phyloP scores from a whole-genome alignment of 768 basidiomycete species.

The Butyriboletus loyo region DNA sequence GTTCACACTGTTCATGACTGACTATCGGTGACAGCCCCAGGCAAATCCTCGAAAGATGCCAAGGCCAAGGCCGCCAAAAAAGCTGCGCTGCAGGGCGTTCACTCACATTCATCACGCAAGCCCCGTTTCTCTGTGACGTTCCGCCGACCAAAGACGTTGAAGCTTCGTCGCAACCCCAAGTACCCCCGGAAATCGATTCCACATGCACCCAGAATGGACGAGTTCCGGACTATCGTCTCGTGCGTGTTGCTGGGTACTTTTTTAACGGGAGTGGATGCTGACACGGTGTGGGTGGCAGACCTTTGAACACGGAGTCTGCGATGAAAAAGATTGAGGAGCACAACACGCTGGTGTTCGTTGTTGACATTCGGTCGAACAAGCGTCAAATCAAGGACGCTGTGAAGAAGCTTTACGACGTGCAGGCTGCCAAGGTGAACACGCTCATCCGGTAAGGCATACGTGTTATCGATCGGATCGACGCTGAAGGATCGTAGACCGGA shows the following conservation, averaged over 20 bases:
- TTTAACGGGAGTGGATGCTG: not conserved
- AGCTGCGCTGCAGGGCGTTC: slow-evolving; percentile 86
- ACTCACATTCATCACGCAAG: slow-evolving; percentile 76
- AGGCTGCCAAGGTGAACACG: slow-evolving; percentile 96
- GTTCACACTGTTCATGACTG: slow-evolving; percentile 28
- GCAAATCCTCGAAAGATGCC: slow-evolving; percentile 38
- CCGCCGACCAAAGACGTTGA: slow-evolving; percentile 94
- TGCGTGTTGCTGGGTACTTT: slow-evolving; percentile 37
- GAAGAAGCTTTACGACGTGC: slow-evolving; percentile 98
- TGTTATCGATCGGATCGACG: not conserved
- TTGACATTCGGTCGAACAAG: slow-evolving; percentile 95
- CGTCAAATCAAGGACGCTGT: slow-evolving; percentile 99
- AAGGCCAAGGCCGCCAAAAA: slow-evolving; percentile 97
- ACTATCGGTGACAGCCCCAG: slow-evolving; percentile 3
- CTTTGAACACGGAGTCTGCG: slow-evolving; percentile 92
- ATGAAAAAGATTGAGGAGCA: slow-evolving; percentile 99
- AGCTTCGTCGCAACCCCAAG: slow-evolving; percentile 76
- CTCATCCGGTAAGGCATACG: slow-evolving; percentile 76
- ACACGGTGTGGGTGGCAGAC: slow-evolving; percentile 38
- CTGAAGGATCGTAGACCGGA: slow-evolving; percentile 65
- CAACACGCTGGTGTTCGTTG: slow-evolving; percentile 98
- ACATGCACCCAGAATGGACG: slow-evolving; percentile 93
- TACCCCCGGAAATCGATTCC: slow-evolving; percentile 96
- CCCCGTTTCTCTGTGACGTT: slow-evolving; percentile 84
- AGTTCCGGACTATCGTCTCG: slow-evolving; percentile 92